phyloP scores from a whole-genome alignment of 2,329 filamentous ascomycete genomes.

The Aspergillus awamori region DNA sequence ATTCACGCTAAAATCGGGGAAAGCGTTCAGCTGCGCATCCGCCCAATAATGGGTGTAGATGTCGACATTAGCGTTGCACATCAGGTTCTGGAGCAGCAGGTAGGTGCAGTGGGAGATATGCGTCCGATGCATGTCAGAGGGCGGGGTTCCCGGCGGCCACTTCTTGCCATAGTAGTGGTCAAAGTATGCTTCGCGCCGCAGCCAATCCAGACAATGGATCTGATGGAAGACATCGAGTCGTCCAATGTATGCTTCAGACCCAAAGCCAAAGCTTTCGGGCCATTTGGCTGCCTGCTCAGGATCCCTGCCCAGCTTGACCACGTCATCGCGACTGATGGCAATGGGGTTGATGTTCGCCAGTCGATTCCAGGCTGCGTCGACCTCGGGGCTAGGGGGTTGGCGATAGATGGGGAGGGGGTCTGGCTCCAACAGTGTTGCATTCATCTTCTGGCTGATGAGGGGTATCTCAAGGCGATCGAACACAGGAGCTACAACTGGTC shows the following conservation, averaged over 20 bases:
- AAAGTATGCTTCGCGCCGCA: conserved; percentile 8
- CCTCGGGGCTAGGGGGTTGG: conserved; percentile 6
- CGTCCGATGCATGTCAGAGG: conserved; percentile 8
- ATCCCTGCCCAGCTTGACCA: conserved; percentile 1
- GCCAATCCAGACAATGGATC: conserved; percentile 12
- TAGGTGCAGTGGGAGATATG: conserved; percentile 12
- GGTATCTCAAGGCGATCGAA: not conserved
- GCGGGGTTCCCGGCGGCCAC: conserved; percentile 1
- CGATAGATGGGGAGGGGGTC: conserved; percentile 8
- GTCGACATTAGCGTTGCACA: conserved; percentile 6
- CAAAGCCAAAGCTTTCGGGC: conserved; percentile 7
- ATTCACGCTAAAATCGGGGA: conserved; percentile 11
- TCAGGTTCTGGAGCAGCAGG: conserved; percentile 10
- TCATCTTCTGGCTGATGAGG: not conserved
- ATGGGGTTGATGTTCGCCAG: conserved; percentile 4
- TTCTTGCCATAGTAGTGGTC: conserved; percentile 7
- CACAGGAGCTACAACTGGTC: not conserved
- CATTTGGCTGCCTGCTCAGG: conserved; percentile 2
- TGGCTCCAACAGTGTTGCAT: conserved; percentile 1
- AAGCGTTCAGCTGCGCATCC: conserved; percentile 6
- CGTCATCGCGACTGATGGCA: conserved; percentile 3
- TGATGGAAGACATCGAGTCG: conserved; percentile 13
- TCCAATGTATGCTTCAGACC: conserved; percentile 3
- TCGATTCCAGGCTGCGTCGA: conserved; percentile 8
- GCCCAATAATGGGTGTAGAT: conserved; percentile 4